A percentile compares a stretch with the other conserved stretches of the same genome.
Evolutionary conservation across 2,329 filamentous ascomycete species (phyloP).

Genomic region (Phialophora tarda): DNA sequence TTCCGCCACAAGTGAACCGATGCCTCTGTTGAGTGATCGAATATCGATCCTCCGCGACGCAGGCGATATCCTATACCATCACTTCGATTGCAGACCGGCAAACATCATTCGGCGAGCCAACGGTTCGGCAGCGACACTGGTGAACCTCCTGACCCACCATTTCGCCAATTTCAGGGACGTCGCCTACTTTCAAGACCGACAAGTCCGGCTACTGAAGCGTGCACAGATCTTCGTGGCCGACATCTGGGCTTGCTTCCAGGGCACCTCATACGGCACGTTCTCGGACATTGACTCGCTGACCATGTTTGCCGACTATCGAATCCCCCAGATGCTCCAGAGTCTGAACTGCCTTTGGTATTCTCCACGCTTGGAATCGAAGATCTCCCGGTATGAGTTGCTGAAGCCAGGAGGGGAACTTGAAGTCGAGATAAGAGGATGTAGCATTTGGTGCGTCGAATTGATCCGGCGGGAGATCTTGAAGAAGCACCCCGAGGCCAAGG

Average conservation of each 20-base stretch:
- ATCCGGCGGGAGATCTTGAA: slow-evolving; percentile 79
- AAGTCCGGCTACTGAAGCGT: slow-evolving; percentile 85
- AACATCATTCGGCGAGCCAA: slow-evolving; percentile 76
- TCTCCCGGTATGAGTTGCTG: slow-evolving; percentile 69
- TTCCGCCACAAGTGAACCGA: slow-evolving; percentile 82
- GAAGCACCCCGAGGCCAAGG: slow-evolving; percentile 61
- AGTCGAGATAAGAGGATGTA: slow-evolving; percentile 86
- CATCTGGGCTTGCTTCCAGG: slow-evolving; percentile 93
- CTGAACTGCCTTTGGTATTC: slow-evolving; percentile 85
- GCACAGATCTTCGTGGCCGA: slow-evolving; percentile 97
- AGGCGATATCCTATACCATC: slow-evolving; percentile 77
- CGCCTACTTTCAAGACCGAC: slow-evolving; percentile 72
- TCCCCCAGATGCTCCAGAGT: slow-evolving; percentile 88
- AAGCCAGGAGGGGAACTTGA: slow-evolving; percentile 78
- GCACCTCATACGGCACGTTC: slow-evolving; percentile 78
- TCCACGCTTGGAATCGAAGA: slow-evolving; percentile 73
- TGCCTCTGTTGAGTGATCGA: slow-evolving; percentile 80
- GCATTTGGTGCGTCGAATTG: slow-evolving; percentile 94
- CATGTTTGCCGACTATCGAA: slow-evolving; percentile 98
- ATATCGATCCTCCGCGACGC: slow-evolving; percentile 82
- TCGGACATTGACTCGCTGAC: slow-evolving; percentile 86
- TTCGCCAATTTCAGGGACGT: slow-evolving; percentile 82
- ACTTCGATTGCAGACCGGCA: slow-evolving; percentile 75
- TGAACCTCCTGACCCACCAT: slow-evolving; percentile 81
- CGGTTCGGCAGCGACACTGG: slow-evolving; percentile 79